Conservation (phyloP, 1,139 yeast species). For the Candida neerlandica region DNA sequence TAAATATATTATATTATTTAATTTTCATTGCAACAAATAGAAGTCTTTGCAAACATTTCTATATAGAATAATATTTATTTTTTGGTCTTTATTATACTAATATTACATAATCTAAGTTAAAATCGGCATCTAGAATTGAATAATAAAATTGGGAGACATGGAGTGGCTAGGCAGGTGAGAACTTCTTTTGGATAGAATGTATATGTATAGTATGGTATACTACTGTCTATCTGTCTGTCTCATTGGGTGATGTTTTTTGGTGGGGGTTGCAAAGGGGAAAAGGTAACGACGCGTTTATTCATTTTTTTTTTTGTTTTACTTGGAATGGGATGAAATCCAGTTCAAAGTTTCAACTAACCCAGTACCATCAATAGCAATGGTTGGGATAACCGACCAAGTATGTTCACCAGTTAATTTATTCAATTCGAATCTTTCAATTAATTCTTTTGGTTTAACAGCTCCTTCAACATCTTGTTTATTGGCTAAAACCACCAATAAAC, state of each 20-base stretch:
- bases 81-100: not conserved
- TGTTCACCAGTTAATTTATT: conserved; percentile 57
- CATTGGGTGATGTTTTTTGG: too few relatives aligned
- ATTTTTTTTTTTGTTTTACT: conserved; percentile 24
- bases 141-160: not conserved
- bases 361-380: conserved; percentile 74
- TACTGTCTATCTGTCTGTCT: too few relatives aligned
- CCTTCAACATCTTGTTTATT: conserved; percentile 83
- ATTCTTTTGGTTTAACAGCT: conserved; percentile 65
- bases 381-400: conserved; percentile 76
- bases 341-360: conserved; percentile 74
- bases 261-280: not conserved
- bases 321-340: conserved; percentile 69
- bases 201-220: not conserved
- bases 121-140: not conserved
- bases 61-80: too few relatives aligned
- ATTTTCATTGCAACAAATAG: too few relatives aligned
- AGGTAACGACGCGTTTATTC: not conserved
- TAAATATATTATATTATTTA: not conserved
- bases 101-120: not conserved
- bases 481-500: conserved; percentile 80
- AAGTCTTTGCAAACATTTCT: too few relatives aligned
- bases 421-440: conserved; percentile 61
- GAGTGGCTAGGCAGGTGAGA: not conserved
- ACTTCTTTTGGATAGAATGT: not conserved